Base-by-base conservation (phyloP, 148 eudicot genomes). In the Amaranthus hypochondriacus region DNA sequence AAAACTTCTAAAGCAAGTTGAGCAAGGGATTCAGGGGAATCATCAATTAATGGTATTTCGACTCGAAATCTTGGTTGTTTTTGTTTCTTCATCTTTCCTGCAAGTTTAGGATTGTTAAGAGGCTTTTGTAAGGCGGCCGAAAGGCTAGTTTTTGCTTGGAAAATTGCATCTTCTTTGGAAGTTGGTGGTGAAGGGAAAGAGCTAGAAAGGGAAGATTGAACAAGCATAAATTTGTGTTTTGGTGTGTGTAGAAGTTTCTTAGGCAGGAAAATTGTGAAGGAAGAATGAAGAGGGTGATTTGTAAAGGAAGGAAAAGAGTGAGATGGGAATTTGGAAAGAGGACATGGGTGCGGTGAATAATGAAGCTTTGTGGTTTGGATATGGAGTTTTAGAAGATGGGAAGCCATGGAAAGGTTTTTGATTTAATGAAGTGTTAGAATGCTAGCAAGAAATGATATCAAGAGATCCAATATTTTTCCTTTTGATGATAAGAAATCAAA, bases 1-100 rank as follows among this genome's bases (percentile, higher is more conserved):
- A 91, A 87, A 56, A 93, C 78, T 8, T 84, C 83, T 63, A 87
- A 77, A 52, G 95, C 96, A 13, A 93, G 85, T 58, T 82, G 79
- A 56, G 86, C 51, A 1, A 91, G 85, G 0, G 97, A 84, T 18
- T 68, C 80, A 10, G 87, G 82, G 5, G 97, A 89, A 62, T 93
- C 93, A 66, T 91, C 98, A 5, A 82, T 55, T 8, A 93, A 80
- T 0, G 98, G 98, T 52, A 93, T 88, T 70, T 93, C 98, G 2
- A 89, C 90, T 8, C 93, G 78, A 66, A 87, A 84, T 10, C 91
- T 86, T n/a, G 92, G 89, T 57, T 91, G 97, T 73, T 92, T 91
- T 53, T 86, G 81, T 74, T 82, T 91, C 80, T 87, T 94, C 73
- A 88, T 68, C 66, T 85, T 92, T 0, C 89, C 92, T 2, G 89